phyloP scores from a whole-genome alignment of 345 rosid species.

The Clarkia xantiana region DNA sequence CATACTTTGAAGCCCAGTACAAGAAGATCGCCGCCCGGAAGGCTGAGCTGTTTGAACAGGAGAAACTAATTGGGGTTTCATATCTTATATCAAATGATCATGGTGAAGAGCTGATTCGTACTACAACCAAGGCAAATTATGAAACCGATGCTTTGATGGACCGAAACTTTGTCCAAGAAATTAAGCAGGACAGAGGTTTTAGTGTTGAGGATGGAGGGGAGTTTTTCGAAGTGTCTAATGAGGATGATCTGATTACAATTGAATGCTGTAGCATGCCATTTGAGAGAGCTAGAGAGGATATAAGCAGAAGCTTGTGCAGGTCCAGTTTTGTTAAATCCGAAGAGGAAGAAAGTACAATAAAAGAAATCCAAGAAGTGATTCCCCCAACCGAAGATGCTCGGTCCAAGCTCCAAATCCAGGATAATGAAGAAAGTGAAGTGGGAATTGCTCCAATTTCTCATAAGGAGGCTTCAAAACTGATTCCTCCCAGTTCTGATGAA shows the following conservation, averaged over 20 bases:
- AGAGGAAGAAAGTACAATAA: conserved; percentile 15
- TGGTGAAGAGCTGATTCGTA: conserved; percentile 18
- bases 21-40: conserved; percentile 79
- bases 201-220: conserved; percentile 10
- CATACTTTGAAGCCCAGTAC: conserved; percentile 95
- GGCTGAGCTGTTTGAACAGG: conserved; percentile 62
- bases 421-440: conserved; percentile 15
- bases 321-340: conserved; percentile 11
- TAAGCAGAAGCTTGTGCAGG: conserved; percentile 22
- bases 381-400: conserved; percentile 4
- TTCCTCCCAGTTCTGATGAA: conserved; percentile 19
- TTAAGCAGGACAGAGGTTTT: conserved; percentile 19
- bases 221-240: conserved; percentile 9
- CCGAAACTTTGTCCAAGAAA: conserved; percentile 21
- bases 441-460: conserved; percentile 12
- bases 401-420: conserved; percentile 1
- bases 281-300: conserved; percentile 14
- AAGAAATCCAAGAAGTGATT: conserved; percentile 13
- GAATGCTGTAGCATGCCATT: conserved; percentile 24
- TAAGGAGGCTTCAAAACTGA: conserved; percentile 18
- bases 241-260: conserved; percentile 20
- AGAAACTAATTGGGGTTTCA: conserved; percentile 33
- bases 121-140: conserved; percentile 10
- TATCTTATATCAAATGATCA: conserved; percentile 12
- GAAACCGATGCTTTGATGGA: conserved; percentile 14